These are phyloP conservation scores for Brassica cretica DNA, from an alignment of 345 rosid genomes.

Conservation along the genomic window DNA sequence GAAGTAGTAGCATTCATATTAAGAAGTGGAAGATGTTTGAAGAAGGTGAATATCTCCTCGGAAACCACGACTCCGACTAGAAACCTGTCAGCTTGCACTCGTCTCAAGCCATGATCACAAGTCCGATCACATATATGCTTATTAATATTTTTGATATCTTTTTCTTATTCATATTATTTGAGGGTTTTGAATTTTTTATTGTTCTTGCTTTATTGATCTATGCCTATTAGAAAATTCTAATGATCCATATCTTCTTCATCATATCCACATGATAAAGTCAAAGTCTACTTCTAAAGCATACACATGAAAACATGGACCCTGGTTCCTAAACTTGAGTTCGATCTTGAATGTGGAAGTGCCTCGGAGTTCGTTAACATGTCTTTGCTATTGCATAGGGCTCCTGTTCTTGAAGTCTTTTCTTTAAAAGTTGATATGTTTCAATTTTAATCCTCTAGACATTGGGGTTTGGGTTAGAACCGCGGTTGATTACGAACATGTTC, in stretches of 20 bases:
- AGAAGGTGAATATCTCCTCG: background rate
- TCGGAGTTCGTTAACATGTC: background rate
- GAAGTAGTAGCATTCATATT: background rate
- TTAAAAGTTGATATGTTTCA: background rate
- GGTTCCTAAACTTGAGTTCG: background rate
- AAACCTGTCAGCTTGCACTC: conserved; percentile 9
- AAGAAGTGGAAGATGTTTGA: background rate
- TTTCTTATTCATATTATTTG: background rate
- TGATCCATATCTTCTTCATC: background rate
- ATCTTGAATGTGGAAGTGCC: background rate
- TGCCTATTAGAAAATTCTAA: background rate
- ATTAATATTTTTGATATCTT: too few relatives aligned
- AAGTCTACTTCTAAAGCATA: background rate
- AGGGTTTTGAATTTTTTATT: background rate
- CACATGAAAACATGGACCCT: background rate
- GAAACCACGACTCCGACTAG: background rate
- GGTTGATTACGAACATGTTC: background rate
- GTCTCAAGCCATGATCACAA: background rate
- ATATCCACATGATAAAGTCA: background rate
- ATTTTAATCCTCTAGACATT: background rate
- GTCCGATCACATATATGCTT: background rate
- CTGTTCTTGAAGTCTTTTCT: background rate
- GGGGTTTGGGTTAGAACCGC: conserved; percentile 1
- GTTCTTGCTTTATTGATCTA: background rate
- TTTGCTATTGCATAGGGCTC: background rate